Percentiles rank a stretch among this genome's conserved stretches.
Evolutionary conservation across 768 basidiomycete species (phyloP).

Genomic region (Boletus subcaerulescens): DNA sequence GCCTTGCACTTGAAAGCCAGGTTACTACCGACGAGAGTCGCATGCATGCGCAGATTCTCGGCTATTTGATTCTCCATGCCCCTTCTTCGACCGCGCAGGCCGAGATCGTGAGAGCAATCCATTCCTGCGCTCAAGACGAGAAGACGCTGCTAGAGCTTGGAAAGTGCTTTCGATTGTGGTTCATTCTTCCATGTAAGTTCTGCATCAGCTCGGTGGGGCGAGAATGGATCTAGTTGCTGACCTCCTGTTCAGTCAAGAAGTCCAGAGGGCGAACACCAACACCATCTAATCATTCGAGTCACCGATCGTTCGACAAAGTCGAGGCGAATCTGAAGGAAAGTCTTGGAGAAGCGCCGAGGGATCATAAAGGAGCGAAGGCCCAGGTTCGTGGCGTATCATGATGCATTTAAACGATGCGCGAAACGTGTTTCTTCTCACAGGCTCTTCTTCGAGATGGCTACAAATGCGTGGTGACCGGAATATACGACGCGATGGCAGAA

Average conservation of each 20-base stretch:
- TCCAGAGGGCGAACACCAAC: not conserved
- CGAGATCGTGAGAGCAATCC: not conserved
- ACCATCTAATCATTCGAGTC: not conserved
- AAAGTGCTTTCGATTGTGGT: not conserved
- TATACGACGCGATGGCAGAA: not conserved
- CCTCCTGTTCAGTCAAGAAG: not conserved
- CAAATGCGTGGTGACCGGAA: not conserved
- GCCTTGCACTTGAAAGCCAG: not conserved
- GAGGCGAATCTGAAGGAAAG: not conserved
- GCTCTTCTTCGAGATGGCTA: not conserved
- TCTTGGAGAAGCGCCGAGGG: not conserved
- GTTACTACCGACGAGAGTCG: not conserved
- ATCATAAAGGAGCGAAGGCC: not conserved
- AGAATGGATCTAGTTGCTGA: not conserved
- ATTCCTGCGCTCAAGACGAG: not conserved
- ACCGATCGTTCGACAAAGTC: not conserved
- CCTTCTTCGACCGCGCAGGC: not conserved
- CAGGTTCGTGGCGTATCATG: not conserved
- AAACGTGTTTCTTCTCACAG: not conserved
- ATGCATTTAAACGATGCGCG: not conserved
- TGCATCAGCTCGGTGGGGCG: not conserved
- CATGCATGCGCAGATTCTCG: not conserved
- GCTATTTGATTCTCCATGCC: not conserved
- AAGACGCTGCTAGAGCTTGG: not conserved
- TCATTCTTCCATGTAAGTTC: not conserved